These are phyloP conservation scores for Gossypium rotundifolium DNA, from an alignment of 345 rosid genomes.

Conservation along the genomic window DNA sequence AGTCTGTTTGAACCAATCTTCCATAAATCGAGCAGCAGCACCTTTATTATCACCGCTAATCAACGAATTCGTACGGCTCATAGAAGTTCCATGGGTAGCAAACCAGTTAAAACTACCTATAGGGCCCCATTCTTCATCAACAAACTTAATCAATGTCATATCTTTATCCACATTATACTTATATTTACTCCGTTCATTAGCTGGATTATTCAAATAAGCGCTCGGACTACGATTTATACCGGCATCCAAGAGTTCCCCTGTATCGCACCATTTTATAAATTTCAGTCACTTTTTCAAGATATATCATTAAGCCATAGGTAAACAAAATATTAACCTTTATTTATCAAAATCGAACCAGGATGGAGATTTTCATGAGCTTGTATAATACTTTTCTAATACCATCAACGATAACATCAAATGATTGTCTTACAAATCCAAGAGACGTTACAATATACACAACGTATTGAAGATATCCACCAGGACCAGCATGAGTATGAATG, in stretches of 20 bases:
- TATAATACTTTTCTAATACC: conserved; percentile 58
- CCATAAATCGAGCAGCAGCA: conserved; percentile 72
- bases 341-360: conserved; percentile 48
- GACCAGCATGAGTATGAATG: conserved; percentile 74
- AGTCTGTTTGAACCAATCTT: conserved; percentile 51
- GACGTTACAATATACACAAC: conserved; percentile 68
- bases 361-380: conserved; percentile 70
- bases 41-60: conserved; percentile 78
- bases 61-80: conserved; percentile 59
- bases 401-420: conserved; percentile 60
- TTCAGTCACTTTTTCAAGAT: background rate
- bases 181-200: conserved; percentile 46
- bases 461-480: conserved; percentile 77
- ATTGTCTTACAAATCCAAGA: conserved; percentile 69
- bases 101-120: conserved; percentile 70
- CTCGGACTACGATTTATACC: conserved; percentile 72
- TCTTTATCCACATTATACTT: conserved; percentile 59
- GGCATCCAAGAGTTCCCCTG: conserved; percentile 65
- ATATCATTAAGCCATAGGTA: background rate
- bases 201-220: conserved; percentile 56
- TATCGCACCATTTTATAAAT: conserved; percentile 3
- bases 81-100: conserved; percentile 76
- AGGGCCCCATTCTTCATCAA: conserved; percentile 52
- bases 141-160: conserved; percentile 64
- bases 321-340: conserved; percentile 30